phyloP scores from a whole-genome alignment of 345 rosid species.

The Citrus unshiu region DNA sequence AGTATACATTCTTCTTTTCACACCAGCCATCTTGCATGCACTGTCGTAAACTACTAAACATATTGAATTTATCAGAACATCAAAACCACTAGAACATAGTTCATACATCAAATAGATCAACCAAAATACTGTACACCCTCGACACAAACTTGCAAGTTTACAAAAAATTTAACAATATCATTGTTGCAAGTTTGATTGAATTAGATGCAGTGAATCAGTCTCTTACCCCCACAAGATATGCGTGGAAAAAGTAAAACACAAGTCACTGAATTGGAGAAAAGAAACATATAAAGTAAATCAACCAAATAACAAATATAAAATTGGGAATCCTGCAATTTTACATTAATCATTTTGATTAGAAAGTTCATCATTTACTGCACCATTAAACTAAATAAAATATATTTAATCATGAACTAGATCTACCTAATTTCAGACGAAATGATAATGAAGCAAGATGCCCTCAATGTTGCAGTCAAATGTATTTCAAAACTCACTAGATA shows the following conservation, averaged over 20 bases:
- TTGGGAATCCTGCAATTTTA: neutral
- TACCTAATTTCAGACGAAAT: neutral
- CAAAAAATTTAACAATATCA: neutral
- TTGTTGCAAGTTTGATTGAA: neutral
- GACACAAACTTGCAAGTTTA: neutral
- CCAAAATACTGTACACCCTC: neutral
- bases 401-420: neutral
- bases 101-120: slow-evolving; percentile 8
- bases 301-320: neutral
- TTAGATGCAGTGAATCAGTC: neutral
- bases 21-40: slow-evolving; percentile 90
- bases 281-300: neutral
- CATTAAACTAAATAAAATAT: neutral
- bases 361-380: neutral
- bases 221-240: neutral
- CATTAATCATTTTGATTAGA: neutral
- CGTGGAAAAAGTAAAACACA: slow-evolving; percentile 1
- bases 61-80: slow-evolving; percentile 51
- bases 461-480: neutral
- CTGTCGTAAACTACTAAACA: slow-evolving; percentile 77
- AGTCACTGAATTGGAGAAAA: neutral
- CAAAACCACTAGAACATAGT: slow-evolving; percentile 9
- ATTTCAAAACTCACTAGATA: neutral
- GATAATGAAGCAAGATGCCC: neutral
- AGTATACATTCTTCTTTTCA: slow-evolving; percentile 70